Evolutionary conservation across 768 basidiomycete genomes (phyloP), one percentile per base, ranked within the genome.

Genomic region (Boletus patriciae): DNA sequence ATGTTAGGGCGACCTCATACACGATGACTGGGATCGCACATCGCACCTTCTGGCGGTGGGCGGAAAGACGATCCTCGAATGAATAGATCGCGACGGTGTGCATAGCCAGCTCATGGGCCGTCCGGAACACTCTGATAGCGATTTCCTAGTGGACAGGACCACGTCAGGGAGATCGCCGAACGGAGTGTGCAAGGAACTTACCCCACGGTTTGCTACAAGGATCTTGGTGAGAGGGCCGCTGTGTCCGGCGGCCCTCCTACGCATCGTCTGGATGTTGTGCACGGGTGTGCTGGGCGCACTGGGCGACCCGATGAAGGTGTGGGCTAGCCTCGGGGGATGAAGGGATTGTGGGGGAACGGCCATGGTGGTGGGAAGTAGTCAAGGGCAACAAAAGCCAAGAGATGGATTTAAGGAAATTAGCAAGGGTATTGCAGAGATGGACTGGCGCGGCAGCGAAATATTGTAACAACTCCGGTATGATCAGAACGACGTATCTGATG

Each of bases 71-170:
- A 78, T 99, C 97, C 77, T 99, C 97, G 69, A 80, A 91, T 11
- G 96, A 98, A 77, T 92, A 98, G 78, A 99, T 98, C 37, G 97
- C 97, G 54, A 98, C 97, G 46, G 95, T 97, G 73, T 95, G 93
- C 95, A 98, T 97, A 11, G 95, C 97, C 58, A 99, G 82, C 70
- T 99, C 97, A 78, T 99, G 97, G 48, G 97, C 92, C 1, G 95
- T 98, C 67, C 95, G 82, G 82, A 99, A 98, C 41, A 99, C 94
- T 69, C 97, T 91, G 66, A 99, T 94, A 29, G 97, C 97, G 73
- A 99, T 99, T 89, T 99, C 94, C 92, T 94, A 69, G 37, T 15
- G 60, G 51, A 49, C 60, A 49, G 41, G 31, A 38, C 52, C 13
- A 42, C 23, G 11, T 60, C 31, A 57, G 44, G 15, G 37, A 55